Conservation (phyloP, 2,329 filamentous ascomycete species). For the Hymenoscyphus fructigenus region DNA sequence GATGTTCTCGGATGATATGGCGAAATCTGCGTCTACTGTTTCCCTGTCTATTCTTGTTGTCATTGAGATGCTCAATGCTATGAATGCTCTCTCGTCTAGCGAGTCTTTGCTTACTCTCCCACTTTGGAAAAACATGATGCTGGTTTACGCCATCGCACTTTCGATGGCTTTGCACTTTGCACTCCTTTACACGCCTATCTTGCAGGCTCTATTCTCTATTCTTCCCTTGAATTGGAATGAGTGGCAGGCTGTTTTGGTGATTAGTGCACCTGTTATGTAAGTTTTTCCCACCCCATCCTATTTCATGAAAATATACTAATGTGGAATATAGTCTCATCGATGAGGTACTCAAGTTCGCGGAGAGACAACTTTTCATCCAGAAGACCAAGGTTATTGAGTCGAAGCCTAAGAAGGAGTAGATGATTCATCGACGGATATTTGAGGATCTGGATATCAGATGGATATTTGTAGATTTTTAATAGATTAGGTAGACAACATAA, state of each 20-base stretch:
- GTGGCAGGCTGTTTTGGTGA: slow-evolving; percentile 86
- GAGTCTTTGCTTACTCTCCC: slow-evolving; percentile 91
- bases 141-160: slow-evolving; percentile 89
- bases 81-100: slow-evolving; percentile 95
- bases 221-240: slow-evolving; percentile 80
- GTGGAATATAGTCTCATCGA: slow-evolving; percentile 55
- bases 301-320: slow-evolving; percentile 17
- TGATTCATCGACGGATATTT: slow-evolving; percentile 1
- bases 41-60: slow-evolving; percentile 91
- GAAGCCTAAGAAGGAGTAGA: slow-evolving; percentile 36
- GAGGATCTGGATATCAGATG: background rate
- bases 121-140: slow-evolving; percentile 98
- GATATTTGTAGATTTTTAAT: slow-evolving; percentile 29
- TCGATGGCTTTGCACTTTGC: slow-evolving; percentile 96
- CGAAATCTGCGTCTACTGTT: slow-evolving; percentile 88
- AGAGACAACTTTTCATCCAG: slow-evolving; percentile 51
- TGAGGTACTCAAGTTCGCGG: slow-evolving; percentile 63
- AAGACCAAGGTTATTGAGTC: slow-evolving; percentile 31
- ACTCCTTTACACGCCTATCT: slow-evolving; percentile 85
- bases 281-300: slow-evolving; percentile 39
- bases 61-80: slow-evolving; percentile 99
- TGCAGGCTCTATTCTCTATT: slow-evolving; percentile 89
- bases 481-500: slow-evolving; percentile 22
- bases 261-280: slow-evolving; percentile 92
- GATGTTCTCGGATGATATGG: slow-evolving; percentile 85